A percentile compares a stretch with the other conserved stretches of the same genome.
Conservation (phyloP, 306 rosid genomes). For the Lagenaria siceraria region DNA sequence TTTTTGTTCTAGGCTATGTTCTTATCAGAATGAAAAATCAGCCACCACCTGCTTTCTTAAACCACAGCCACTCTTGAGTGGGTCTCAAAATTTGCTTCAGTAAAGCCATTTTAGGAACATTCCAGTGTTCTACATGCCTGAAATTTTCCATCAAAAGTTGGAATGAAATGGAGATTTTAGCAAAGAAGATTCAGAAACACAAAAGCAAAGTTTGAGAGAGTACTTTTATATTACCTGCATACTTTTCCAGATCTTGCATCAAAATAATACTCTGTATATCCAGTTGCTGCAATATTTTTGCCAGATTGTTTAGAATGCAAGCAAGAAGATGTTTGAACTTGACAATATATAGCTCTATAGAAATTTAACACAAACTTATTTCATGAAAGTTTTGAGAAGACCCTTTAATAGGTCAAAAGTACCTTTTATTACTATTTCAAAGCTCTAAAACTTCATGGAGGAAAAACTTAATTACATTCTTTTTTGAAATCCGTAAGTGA, state of each 20-base stretch:
- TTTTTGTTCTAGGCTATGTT: background rate
- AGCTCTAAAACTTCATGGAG: too few relatives aligned
- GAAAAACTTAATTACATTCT: too few relatives aligned
- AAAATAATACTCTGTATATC: constrained; percentile 81
- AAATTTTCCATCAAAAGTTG: constrained; percentile 7
- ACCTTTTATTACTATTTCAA: too few relatives aligned
- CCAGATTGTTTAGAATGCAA: background rate
- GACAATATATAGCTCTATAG: background rate
- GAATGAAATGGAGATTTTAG: background rate
- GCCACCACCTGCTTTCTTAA: constrained; percentile 31
- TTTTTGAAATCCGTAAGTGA: too few relatives aligned
- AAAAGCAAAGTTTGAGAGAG: too few relatives aligned
- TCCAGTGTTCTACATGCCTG: constrained; percentile 95
- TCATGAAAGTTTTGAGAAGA: too few relatives aligned
- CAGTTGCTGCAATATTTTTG: constrained; percentile 61
- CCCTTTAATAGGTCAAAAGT: too few relatives aligned
- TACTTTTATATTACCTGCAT: too few relatives aligned
- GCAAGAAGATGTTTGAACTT: background rate
- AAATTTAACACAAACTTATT: background rate
- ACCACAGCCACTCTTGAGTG: constrained; percentile 35
- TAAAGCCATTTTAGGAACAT: constrained; percentile 83
- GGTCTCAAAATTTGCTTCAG: constrained; percentile 79
- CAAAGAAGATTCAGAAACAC: background rate
- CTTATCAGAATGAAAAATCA: background rate
- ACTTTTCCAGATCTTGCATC: constrained; percentile 72